Conservation (phyloP, 306 rosid genomes). For the Oxytropis ochrocephala region DNA sequence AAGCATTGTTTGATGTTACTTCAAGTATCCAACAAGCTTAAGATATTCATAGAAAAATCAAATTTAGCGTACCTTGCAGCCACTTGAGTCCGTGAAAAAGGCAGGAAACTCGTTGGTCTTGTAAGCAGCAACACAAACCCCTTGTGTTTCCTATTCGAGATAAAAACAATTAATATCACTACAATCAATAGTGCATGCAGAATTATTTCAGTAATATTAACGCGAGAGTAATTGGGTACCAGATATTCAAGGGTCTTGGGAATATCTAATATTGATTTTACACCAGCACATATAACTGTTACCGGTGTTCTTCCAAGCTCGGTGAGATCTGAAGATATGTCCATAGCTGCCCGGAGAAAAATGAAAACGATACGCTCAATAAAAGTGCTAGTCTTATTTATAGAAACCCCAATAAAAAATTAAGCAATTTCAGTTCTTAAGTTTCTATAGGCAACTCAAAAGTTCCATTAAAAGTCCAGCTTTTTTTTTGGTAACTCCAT, state of each 20-base stretch:
- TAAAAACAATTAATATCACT: not conserved
- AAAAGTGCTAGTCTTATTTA: not conserved
- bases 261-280: slow-evolving; percentile 88
- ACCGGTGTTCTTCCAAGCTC: slow-evolving; percentile 95
- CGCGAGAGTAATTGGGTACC: slow-evolving; percentile 33
- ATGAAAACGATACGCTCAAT: slow-evolving; percentile 8
- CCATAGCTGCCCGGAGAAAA: slow-evolving; percentile 60
- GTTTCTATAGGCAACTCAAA: not conserved
- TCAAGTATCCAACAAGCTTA: not conserved
- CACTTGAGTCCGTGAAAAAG: slow-evolving; percentile 80
- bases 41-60: not conserved
- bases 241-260: slow-evolving; percentile 87
- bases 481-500: not conserved
- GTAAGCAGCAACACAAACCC: slow-evolving; percentile 85
- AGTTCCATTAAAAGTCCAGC: not conserved
- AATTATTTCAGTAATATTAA: slow-evolving; percentile 15
- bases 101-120: slow-evolving; percentile 89
- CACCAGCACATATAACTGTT: slow-evolving; percentile 90
- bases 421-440: not conserved
- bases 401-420: not conserved
- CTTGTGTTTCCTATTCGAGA: slow-evolving; percentile 71
- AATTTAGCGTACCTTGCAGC: slow-evolving; percentile 65
- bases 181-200: not conserved
- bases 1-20: not conserved
- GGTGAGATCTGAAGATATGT: slow-evolving; percentile 89